Base-by-base conservation (phyloP, 345 rosid genomes). In the Dipteronia dyeriana region DNA sequence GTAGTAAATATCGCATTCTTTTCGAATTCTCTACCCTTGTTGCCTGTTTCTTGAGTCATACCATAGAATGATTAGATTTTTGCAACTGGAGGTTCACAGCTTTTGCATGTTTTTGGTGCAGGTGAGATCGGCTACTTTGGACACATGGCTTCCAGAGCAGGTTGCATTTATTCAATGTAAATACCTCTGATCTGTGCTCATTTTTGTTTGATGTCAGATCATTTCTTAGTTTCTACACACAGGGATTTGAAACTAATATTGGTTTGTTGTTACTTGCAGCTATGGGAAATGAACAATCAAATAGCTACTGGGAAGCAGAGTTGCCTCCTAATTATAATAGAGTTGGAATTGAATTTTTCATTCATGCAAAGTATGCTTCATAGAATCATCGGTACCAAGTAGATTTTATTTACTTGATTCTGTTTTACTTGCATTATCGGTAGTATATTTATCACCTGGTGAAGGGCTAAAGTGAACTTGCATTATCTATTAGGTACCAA, bases 61-160 rank as follows among this genome's bases (percentile, higher is more conserved):
- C 23, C 4, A 13, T 61, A 47, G 56, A n/a, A 71, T 7, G 3
- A 43, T 59, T 56, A 31, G 68, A 41, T 0, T 70, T 66, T 68
- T 68, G 68, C 31, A 22, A 65, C 10, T 59, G 8, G 43, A 38
- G 26, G 51, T 53, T 41, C 64, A 53, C 38, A 12, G 47, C 34
- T 59, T 61, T 25, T 49, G 11, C 1, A n/a, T 72, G 47, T 41
- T 69, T 70, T 70, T 71, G 51, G 38, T 74, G 39, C 82, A 96
- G 98, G 98, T 96, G 72, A 87, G 98, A 78, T 96, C 99, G 75
- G 89, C 91, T 73, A 94, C 98, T 75, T 71, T 96, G 71, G 99
- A 96, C 86, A 96, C 98, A 76, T 96, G 99, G 99, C 97, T 96
- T 71, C 98, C 99, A 1, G 97, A 92, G 78, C 99, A 96, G 87